These are phyloP conservation scores for Paraurostyla sp. DNA, from an alignment of 73 alveolate genomes.

Conservation along the genomic window DNA sequence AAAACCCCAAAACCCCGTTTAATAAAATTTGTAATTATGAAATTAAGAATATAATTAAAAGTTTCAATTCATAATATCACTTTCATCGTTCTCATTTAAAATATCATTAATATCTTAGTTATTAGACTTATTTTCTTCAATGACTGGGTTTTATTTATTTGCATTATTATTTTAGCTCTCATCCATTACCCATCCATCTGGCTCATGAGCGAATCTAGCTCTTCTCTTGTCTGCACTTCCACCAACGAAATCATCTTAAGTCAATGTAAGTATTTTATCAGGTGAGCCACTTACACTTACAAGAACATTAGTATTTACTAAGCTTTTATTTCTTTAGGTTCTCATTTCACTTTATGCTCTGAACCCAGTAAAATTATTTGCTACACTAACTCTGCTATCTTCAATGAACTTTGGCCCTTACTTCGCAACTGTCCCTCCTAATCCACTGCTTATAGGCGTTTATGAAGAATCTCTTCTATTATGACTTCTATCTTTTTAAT, in stretches of 20 bases:
- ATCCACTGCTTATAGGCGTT: not conserved
- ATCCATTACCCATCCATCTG: not conserved
- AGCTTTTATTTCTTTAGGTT: not conserved
- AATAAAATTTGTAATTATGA: no score
- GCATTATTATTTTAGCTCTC: not conserved
- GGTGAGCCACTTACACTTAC: not conserved
- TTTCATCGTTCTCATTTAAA: no score
- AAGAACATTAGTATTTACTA: not conserved
- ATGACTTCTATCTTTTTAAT: conserved; percentile 1
- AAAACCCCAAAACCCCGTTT: no score
- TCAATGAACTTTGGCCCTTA: conserved; percentile 1
- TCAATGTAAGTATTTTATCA: not conserved
- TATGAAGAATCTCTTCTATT: not conserved
- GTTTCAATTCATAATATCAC: no score
- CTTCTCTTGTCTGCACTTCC: not conserved
- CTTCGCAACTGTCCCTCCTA: not conserved
- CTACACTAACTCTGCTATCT: conserved; percentile 8
- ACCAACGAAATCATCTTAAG: not conserved
- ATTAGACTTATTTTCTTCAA: not conserved
- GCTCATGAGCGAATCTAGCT: not conserved
- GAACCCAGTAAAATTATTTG: conserved; percentile 38
- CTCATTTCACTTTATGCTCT: conserved; percentile 33
- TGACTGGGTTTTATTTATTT: not conserved
- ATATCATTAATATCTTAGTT: not conserved
- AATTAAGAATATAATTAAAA: no score